Evolutionary conservation across 371 early-diverging fungal species (phyloP).

Genomic region (Basidiobolus meristosporus): DNA sequence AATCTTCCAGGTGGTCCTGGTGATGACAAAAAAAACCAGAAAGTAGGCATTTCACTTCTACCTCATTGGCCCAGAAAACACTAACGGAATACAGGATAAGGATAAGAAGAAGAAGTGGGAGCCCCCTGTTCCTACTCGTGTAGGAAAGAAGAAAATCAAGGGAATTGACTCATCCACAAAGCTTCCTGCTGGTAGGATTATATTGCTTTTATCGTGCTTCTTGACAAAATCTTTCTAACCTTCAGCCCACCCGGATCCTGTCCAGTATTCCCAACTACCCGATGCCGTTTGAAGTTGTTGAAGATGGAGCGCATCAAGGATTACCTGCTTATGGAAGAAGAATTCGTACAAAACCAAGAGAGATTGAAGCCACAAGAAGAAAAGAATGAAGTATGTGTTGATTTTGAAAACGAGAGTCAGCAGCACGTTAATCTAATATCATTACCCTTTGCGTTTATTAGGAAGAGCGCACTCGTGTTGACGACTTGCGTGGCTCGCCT

Average conservation of each 20-base stretch:
- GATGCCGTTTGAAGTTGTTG: conserved; percentile 90
- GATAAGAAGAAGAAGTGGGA: conserved; percentile 96
- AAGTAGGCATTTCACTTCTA: not conserved
- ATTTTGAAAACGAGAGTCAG: not conserved
- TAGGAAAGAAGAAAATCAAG: conserved; percentile 92
- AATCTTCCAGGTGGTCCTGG: conserved; percentile 3
- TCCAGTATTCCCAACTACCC: conserved; percentile 84
- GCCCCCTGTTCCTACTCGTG: conserved; percentile 93
- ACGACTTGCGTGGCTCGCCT: conserved; percentile 98
- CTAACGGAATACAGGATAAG: conserved; percentile 29
- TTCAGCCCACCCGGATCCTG: too few relatives aligned
- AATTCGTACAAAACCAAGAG: conserved; percentile 96
- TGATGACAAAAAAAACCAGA: conserved; percentile 5
- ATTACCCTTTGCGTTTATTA: conserved; percentile 9
- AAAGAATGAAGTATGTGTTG: conserved; percentile 59
- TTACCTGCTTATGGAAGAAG: conserved; percentile 92
- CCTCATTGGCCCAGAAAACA: not conserved
- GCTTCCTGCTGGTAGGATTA: conserved; percentile 85
- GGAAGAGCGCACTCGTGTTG: conserved; percentile 89
- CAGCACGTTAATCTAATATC: not conserved
- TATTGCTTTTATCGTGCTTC: too few relatives aligned
- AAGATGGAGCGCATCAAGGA: conserved; percentile 96
- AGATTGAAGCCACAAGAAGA: conserved; percentile 89
- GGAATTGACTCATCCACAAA: conserved; percentile 88
- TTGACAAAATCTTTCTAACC: too few relatives aligned